Evolutionary conservation across 2,329 filamentous ascomycete species (phyloP), one percentile per base, ranked within the genome.

Genomic region (Paraconiothyrium sp.): DNA sequence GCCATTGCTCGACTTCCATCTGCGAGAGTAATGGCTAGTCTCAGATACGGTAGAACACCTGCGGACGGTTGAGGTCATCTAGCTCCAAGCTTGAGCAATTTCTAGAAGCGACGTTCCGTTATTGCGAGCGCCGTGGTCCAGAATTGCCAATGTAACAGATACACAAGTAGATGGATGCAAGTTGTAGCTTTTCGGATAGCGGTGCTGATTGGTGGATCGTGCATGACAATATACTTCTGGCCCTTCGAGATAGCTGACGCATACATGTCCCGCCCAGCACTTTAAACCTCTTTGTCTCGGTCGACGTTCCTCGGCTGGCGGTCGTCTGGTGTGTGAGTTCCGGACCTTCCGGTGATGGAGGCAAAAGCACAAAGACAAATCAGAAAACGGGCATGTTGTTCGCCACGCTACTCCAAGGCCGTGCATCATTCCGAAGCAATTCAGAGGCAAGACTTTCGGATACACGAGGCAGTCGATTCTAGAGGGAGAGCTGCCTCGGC

Each of bases 171-270:
- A 62, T 64, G 39, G 59, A 41, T 39, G 39, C 50, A 62, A 54
- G 55, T 62, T 52, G 57, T 56, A 54, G 56, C 35, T 43, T 59
- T 54, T 30, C 48, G 50, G 22, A 24, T 13, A 47, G 43, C 16
- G 14, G 35, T 27, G 35, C 30, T 62, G 56, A 68, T 68, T 68
- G 66, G 66, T 60, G 61, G 64, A 62, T 8, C 24, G 41, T 14
- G 47, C 37, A 60, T 62, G 30, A 59, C 58, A 66, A 66, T 66
- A 58, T 64, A 61, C 39, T 54, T 49, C 35, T 58, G 58, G 50
- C 37, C 56, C 62, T 50, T 61, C 61, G 55, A 68, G 61, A 64
- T 54, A 64, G 61, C 61, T 67, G 54, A 49, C 62, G 66, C 63
- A 66, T 57, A 63, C 51, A 56, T 43, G 30, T 48, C 27, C 58